Base-by-base conservation (phyloP, 2,329 filamentous ascomycete genomes). In the Colletotrichum phormii region DNA sequence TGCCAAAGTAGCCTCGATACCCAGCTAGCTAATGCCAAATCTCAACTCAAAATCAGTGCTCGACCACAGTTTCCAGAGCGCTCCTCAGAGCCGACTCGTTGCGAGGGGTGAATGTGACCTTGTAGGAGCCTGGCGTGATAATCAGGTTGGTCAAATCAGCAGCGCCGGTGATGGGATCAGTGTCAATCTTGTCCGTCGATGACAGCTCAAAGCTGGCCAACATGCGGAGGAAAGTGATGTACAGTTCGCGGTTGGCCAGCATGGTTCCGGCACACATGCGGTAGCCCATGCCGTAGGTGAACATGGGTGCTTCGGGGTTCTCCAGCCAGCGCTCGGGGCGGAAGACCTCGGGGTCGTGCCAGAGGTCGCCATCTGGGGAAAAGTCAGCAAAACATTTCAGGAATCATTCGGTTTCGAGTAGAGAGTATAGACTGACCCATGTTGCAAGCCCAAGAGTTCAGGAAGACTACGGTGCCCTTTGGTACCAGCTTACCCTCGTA, bases 281-380 rank as follows among this genome's bases (percentile, higher is more conserved):
- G 37, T 85, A 85, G 2, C 88, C 88, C 2, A 88, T 86, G 0
- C 87, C 87, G 71, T 88, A 89, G 49, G 83, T 86, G 74, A 87
- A 89, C 74, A 89, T 87, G 0, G 86, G 86, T 4, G 85, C 86
- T 4, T 80, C 76, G 3, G 78, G 77, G 33, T 77, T 76, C 18
- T 76, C 86, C 81, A 82, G 78, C 82, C 75, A 89, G n/a, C 81
- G 79, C 67, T 81, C 85, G 13, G 84, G 81, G 8, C 91, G 81
- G 77, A 92, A 93, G 15, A 88, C 85, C 64, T 92, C 89, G 0
- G 91, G 90, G 4, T 90, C 84, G 76, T 91, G 91, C 82, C 92
- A 93, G 77, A 92, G 89, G 0, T 84, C 82, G 12, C 85, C 84
- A 76, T 93, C 91, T 81, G 55, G 6, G 8, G 13, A 13, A 4